A percentile compares a stretch with the other conserved stretches of the same genome.
Evolutionary conservation across 23 red algal genomes (phyloP).

Genomic region (Gracilaria vermiculophylla): DNA sequence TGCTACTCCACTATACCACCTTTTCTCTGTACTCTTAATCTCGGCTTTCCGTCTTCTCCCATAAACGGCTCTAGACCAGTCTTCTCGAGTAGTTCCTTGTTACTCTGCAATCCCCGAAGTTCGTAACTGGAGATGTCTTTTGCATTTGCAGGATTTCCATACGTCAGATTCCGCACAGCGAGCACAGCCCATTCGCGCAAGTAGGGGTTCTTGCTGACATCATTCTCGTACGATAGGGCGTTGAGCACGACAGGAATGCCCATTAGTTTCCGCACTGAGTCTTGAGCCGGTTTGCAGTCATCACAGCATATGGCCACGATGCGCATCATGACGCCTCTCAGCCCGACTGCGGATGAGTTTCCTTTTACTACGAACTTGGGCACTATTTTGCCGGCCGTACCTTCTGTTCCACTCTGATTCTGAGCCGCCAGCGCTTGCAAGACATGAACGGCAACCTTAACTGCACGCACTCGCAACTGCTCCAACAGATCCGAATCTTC

Average conservation of each 20-base stretch:
- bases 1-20: not conserved
- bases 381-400: not conserved
- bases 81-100: constrained; percentile 55
- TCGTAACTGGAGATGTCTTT: constrained; percentile 62
- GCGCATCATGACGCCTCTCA: constrained; percentile 54
- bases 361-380: not conserved
- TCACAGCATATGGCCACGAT: constrained; percentile 48
- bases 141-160: constrained; percentile 49
- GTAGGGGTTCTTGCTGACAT: constrained; percentile 42
- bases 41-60: constrained; percentile 38
- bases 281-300: constrained; percentile 32
- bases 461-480: constrained; percentile 38
- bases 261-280: constrained; percentile 47
- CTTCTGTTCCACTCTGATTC: not conserved
- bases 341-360: not conserved
- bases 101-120: constrained; percentile 39
- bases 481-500: constrained; percentile 35
- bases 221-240: constrained; percentile 63
- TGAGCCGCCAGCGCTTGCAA: constrained; percentile 27
- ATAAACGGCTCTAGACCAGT: constrained; percentile 56
- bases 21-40: constrained; percentile 6
- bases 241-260: constrained; percentile 56
- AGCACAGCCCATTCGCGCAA: constrained; percentile 69
- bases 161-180: constrained; percentile 61
- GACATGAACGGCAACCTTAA: constrained; percentile 38